A percentile compares a stretch with the other conserved stretches of the same genome.
phyloP scores from a whole-genome alignment of 495 filamentous ascomycete species.

The Penicillium silybi region DNA sequence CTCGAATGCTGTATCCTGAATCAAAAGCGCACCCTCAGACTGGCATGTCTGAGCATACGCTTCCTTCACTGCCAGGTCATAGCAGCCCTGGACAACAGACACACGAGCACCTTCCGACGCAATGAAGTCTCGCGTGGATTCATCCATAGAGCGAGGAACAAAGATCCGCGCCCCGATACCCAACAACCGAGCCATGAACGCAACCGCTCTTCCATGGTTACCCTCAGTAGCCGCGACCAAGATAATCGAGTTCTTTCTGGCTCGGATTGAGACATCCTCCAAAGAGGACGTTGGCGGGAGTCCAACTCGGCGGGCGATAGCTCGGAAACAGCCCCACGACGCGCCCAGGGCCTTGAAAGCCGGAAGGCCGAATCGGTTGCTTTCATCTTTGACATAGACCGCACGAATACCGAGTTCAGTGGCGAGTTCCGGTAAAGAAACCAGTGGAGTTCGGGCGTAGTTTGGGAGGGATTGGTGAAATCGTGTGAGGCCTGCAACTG shows the following conservation, averaged over 20 bases:
- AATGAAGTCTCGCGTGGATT: constrained; percentile 50
- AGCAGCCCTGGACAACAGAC: constrained; percentile 48
- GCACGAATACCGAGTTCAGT: constrained; percentile 49
- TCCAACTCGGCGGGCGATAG: constrained; percentile 39
- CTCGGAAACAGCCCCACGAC: constrained; percentile 64
- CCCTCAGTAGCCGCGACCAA: constrained; percentile 61
- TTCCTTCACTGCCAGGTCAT: constrained; percentile 54
- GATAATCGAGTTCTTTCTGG: constrained; percentile 24
- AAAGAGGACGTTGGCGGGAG: constrained; percentile 35
- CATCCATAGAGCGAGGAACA: constrained; percentile 52
- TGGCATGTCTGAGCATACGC: constrained; percentile 34
- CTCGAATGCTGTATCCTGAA: constrained; percentile 62
- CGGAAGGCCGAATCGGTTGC: constrained; percentile 56
- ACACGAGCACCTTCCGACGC: constrained; percentile 54
- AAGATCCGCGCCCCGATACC: constrained; percentile 49
- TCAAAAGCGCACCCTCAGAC: constrained; percentile 42
- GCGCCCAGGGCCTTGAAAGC: constrained; percentile 77
- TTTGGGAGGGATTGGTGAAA: constrained; percentile 53
- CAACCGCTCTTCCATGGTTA: constrained; percentile 69
- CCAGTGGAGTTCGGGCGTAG: constrained; percentile 48
- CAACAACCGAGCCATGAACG: constrained; percentile 58
- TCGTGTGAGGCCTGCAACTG: constrained; percentile 13
- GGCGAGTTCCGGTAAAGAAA: constrained; percentile 49
- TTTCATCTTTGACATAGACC: constrained; percentile 60
- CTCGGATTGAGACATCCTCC: constrained; percentile 34